phyloP scores from a whole-genome alignment of 768 basidiomycete species.

The Rhodotorula paludigena region DNA sequence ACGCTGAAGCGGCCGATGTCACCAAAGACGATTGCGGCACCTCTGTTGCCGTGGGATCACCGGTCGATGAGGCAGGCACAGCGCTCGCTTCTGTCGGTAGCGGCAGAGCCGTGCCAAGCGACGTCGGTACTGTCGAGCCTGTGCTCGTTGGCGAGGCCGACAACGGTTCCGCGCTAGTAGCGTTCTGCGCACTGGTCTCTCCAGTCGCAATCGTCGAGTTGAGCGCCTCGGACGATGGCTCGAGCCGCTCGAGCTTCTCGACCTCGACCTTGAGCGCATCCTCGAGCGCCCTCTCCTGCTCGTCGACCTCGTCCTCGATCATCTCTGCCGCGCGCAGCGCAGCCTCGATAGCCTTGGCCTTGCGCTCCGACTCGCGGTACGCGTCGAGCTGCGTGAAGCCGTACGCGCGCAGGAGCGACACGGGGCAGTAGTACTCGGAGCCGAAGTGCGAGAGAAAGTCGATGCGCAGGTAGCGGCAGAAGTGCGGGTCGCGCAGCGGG shows the following conservation, averaged over 20 bases:
- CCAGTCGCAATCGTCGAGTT: background rate
- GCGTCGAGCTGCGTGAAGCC: conserved; percentile 94
- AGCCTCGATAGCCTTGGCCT: conserved; percentile 17
- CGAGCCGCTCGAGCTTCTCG: background rate
- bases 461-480: conserved; percentile 88
- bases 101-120: too few relatives aligned
- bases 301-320: conserved; percentile 18
- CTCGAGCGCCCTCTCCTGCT: background rate
- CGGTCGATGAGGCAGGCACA: too few relatives aligned
- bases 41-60: too few relatives aligned
- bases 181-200: too few relatives aligned
- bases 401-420: conserved; percentile 85
- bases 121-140: too few relatives aligned
- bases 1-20: too few relatives aligned
- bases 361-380: conserved; percentile 72
- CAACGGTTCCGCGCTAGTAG: too few relatives aligned
- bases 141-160: too few relatives aligned
- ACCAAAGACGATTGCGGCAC: too few relatives aligned
- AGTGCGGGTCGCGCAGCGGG: conserved; percentile 53
- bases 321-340: conserved; percentile 27
- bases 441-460: conserved; percentile 92
- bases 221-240: background rate
- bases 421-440: conserved; percentile 91
- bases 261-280: conserved; percentile 7
- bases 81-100: too few relatives aligned